Evolutionary conservation across 2,329 filamentous ascomycete species (phyloP), one percentile per base, ranked within the genome.

Genomic region (Diaporthe citriasiana): DNA sequence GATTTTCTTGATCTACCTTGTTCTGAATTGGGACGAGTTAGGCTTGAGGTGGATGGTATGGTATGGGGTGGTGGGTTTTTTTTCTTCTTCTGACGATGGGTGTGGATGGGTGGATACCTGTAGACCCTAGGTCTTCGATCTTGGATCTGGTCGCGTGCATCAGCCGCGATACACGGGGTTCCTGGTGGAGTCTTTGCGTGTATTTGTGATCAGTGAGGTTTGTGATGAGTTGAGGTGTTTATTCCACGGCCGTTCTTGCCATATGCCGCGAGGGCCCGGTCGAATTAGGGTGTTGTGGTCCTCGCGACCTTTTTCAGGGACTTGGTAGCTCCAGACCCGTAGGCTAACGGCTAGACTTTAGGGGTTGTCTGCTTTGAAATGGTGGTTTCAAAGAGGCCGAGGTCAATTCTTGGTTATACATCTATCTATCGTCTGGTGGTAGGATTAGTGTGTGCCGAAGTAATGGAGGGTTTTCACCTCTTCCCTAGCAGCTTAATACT

Each of bases 101-200:
- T 56, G 27, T 56, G 27, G 53, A 13, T 63, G 59, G 25, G 15
- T 45, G 59, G 59, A 13, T 47, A 25, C 47, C 4, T 51, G 25
- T 25, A 1, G 47, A 12, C 47, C n/a, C 10, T 13, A n/a, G 10
- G 1, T 22, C 4, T 25, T 63, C 10, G 59, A 30, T 63, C 40
- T 47, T 45, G 38, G 25, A 22, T 30, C 40, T 63, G 25, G 38
- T 10, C 1, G 59, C 59, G 38, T 10, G 40, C 27, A 30, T 22
- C 42, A 45, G 59, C 59, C 59, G 59, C 59, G 25, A 12, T 63
- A 63, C 59, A 63, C 59, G 59, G 38, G 9, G 19, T 25, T 42
- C 35, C 15, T 22, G 59, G 40, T 45, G 59, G 38, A 47, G 40
- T 6, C 10, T 50, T 51, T 30, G 25, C 12, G 57, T 60, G 22